Evolutionary conservation across 2,329 filamentous ascomycete genomes (phyloP).

Genomic region (Albifimbria verrucaria): DNA sequence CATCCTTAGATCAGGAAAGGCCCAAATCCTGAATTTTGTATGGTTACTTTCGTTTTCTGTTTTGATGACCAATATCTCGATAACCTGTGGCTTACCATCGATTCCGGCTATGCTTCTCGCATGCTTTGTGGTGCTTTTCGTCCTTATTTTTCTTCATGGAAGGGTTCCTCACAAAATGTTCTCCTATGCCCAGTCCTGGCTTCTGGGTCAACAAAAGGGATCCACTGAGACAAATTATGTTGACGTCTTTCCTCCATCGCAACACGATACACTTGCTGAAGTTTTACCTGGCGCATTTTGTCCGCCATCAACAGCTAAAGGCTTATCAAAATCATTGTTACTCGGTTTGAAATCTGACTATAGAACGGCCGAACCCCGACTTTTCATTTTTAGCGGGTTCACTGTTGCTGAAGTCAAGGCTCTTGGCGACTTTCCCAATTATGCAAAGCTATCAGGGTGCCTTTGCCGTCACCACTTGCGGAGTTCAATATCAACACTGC

Average conservation of each 20-base stretch:
- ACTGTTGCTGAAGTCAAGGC: slow-evolving; percentile 65
- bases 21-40: too few species aligned
- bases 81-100: too few species aligned
- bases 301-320: neutral
- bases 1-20: too few species aligned
- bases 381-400: slow-evolving; percentile 66
- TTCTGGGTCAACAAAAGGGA: too few species aligned
- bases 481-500: slow-evolving; percentile 69
- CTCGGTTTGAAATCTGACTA: slow-evolving; percentile 32
- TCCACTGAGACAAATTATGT: slow-evolving; percentile 19
- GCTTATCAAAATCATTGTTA: neutral
- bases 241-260: slow-evolving; percentile 23
- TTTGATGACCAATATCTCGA: too few species aligned
- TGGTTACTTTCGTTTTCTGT: too few species aligned
- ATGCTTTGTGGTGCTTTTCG: too few species aligned
- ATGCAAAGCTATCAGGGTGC: slow-evolving; percentile 73
- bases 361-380: slow-evolving; percentile 23
- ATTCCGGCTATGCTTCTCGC: too few species aligned
- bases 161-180: too few species aligned
- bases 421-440: slow-evolving; percentile 77
- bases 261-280: slow-evolving; percentile 11
- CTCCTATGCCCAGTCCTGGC: too few species aligned
- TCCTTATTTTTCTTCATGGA: too few species aligned
- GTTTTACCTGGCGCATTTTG: neutral
- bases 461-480: slow-evolving; percentile 59